Conservation (phyloP, 352 stramenopile species). For the Phytophthora palmivora region DNA sequence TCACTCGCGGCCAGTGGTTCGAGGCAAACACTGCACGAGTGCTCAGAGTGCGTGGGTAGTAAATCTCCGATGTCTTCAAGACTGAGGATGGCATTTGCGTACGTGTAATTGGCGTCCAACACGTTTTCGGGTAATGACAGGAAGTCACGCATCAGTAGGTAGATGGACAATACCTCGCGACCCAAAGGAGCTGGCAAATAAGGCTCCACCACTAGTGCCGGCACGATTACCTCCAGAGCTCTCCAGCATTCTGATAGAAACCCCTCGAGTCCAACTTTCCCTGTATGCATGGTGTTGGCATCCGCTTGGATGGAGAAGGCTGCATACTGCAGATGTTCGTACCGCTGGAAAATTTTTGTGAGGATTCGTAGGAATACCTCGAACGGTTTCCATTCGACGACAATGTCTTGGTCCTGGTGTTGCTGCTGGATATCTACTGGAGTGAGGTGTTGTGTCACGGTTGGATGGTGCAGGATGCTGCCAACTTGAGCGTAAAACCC, state of each 20-base stretch:
- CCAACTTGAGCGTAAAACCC: constrained; percentile 52
- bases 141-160: constrained; percentile 62
- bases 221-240: constrained; percentile 53
- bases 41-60: constrained; percentile 37
- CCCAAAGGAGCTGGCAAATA: constrained; percentile 43
- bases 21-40: constrained; percentile 69
- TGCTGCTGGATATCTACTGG: constrained; percentile 11
- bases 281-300: constrained; percentile 37
- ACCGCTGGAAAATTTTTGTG: constrained; percentile 43
- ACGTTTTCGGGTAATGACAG: constrained; percentile 56
- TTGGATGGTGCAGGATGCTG: constrained; percentile 48
- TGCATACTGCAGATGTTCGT: constrained; percentile 41
- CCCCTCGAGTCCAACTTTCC: constrained; percentile 45
- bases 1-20: constrained; percentile 38
- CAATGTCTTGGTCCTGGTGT: constrained; percentile 11
- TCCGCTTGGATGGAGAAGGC: constrained; percentile 56
- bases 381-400: constrained; percentile 58
- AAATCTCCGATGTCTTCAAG: constrained; percentile 59
- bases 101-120: constrained; percentile 56
- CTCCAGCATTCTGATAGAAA: constrained; percentile 61
- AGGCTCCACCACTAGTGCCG: constrained; percentile 50
- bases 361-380: constrained; percentile 52
- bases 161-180: constrained; percentile 51
- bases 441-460: constrained; percentile 35
- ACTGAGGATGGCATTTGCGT: constrained; percentile 66